Conservation (phyloP, 345 rosid genomes). For the Atalantia buxifolia region DNA sequence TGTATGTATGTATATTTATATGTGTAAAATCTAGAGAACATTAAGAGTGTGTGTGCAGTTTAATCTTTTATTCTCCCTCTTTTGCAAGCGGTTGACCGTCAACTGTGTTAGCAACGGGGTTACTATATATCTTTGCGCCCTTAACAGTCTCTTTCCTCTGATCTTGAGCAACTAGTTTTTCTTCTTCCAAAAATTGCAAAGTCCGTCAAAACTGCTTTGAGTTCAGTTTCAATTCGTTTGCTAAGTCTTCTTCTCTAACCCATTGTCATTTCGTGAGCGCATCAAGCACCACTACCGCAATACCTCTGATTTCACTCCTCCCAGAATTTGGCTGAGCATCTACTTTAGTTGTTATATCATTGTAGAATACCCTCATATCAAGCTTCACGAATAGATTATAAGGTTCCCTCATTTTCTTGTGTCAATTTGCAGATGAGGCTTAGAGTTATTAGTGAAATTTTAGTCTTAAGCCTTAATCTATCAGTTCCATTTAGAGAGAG, state of each 20-base stretch:
- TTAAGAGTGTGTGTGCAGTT: too few relatives aligned
- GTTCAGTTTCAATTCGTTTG: slow-evolving; percentile 74
- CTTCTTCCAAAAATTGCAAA: slow-evolving; percentile 70
- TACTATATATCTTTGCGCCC: too few relatives aligned
- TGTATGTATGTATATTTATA: too few relatives aligned
- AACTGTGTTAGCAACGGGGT: too few relatives aligned
- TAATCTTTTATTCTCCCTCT: too few relatives aligned
- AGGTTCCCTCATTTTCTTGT: slow-evolving; percentile 39
- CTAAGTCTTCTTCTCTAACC: slow-evolving; percentile 96
- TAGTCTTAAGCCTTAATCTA: too few relatives aligned
- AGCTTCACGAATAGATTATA: slow-evolving; percentile 65
- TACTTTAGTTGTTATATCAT: slow-evolving; percentile 60
- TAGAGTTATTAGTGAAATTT: neutral
- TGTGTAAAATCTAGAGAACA: too few relatives aligned
- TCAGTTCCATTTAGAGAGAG: too few relatives aligned
- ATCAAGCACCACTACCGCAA: slow-evolving; percentile 80
- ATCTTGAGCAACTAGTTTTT: slow-evolving; percentile 68
- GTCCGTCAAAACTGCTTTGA: slow-evolving; percentile 76
- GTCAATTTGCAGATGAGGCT: neutral
- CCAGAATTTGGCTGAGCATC: slow-evolving; percentile 74
- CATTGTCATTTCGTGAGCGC: slow-evolving; percentile 80
- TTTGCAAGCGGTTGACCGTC: too few relatives aligned
- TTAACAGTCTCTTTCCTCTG: slow-evolving; percentile 60
- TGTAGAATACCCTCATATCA: slow-evolving; percentile 79
- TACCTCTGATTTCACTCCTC: slow-evolving; percentile 58